A percentile compares a stretch with the other conserved stretches of the same genome.
phyloP scores from a whole-genome alignment of 106 monocot species.

The Platanthera guangdongensis region DNA sequence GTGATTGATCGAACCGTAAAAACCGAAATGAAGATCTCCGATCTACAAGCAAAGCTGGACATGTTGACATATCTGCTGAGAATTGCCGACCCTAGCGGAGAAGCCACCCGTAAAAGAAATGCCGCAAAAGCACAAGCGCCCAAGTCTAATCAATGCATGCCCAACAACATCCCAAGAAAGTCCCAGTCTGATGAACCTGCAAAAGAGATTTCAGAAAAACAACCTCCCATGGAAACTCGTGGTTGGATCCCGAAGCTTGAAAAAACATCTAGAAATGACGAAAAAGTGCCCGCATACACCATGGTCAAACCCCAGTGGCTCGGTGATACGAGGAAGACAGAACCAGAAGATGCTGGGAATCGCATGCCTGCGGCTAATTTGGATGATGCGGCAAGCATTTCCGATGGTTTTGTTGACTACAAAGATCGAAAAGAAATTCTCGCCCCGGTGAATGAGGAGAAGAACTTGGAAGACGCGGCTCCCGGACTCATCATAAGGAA shows the following conservation, averaged over 20 bases:
- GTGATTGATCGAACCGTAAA: slow-evolving; percentile 44
- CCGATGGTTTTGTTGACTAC: slow-evolving; percentile 73
- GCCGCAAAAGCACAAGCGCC: slow-evolving; percentile 12
- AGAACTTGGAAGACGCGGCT: slow-evolving; percentile 50
- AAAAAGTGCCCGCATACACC: slow-evolving; percentile 29
- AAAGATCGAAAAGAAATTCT: slow-evolving; percentile 79
- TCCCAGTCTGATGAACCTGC: slow-evolving; percentile 11
- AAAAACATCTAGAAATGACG: slow-evolving; percentile 9
- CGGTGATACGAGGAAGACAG: slow-evolving; percentile 43
- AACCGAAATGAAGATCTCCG: slow-evolving; percentile 51
- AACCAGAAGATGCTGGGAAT: slow-evolving; percentile 17
- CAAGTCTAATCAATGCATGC: slow-evolving; percentile 8
- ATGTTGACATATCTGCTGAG: slow-evolving; percentile 66
- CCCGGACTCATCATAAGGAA: slow-evolving; percentile 83
- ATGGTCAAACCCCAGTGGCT: slow-evolving; percentile 86
- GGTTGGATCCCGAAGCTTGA: slow-evolving; percentile 14
- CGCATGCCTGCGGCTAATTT: slow-evolving; percentile 11
- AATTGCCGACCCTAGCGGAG: slow-evolving; percentile 92
- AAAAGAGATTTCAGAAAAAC: slow-evolving; percentile 17
- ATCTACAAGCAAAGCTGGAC: slow-evolving; percentile 66
- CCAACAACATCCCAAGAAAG: slow-evolving; percentile 15
- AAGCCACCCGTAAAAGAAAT: slow-evolving; percentile 68
- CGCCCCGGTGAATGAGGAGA: slow-evolving; percentile 5
- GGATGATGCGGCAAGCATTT: slow-evolving; percentile 22
- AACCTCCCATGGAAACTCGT: slow-evolving; percentile 7